Conservation (phyloP, 1,284 basidiomycete species). For the Leccinum angustisporum region DNA sequence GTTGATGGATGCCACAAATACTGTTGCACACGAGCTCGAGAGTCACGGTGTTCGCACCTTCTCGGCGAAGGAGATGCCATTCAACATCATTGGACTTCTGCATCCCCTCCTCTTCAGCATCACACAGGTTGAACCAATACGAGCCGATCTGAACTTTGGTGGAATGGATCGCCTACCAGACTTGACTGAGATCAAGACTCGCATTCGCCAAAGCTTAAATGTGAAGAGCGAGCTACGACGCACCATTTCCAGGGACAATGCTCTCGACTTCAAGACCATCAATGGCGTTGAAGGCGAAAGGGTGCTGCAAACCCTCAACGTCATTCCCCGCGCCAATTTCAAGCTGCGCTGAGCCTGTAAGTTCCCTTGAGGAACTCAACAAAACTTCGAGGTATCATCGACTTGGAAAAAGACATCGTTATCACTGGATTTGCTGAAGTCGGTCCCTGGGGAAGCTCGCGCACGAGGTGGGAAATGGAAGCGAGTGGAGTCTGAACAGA, state of each 20-base stretch:
- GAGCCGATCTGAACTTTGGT: slow-evolving; percentile 91
- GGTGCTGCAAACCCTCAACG: slow-evolving; percentile 88
- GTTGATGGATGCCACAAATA: slow-evolving; percentile 94
- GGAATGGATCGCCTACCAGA: slow-evolving; percentile 97
- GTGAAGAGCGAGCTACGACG: slow-evolving; percentile 90
- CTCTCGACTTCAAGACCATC: slow-evolving; percentile 90
- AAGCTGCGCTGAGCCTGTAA: slow-evolving; percentile 65
- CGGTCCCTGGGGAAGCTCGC: slow-evolving; percentile 97
- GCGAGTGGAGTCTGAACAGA: slow-evolving; percentile 44
- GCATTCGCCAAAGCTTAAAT: slow-evolving; percentile 78
- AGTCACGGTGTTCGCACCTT: slow-evolving; percentile 94
- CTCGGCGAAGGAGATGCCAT: slow-evolving; percentile 99
- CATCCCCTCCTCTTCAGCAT: slow-evolving; percentile 98
- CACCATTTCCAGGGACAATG: slow-evolving; percentile 91
- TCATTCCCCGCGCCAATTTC: slow-evolving; percentile 97
- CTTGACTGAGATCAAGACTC: slow-evolving; percentile 86
- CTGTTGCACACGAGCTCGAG: slow-evolving; percentile 93
- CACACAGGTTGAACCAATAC: slow-evolving; percentile 99
- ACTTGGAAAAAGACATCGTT: slow-evolving; percentile 94
- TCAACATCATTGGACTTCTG: slow-evolving; percentile 98
- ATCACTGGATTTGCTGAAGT: slow-evolving; percentile 97
- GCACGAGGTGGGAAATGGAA: slow-evolving; percentile 99
- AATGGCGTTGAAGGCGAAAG: slow-evolving; percentile 93
- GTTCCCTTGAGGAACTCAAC: slow-evolving; percentile 69
- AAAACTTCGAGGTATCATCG: slow-evolving; percentile 83